Evolutionary conservation across 495 filamentous ascomycete species (phyloP), one percentile per base, ranked within the genome.

Genomic region (Podospora fimiseda): DNA sequence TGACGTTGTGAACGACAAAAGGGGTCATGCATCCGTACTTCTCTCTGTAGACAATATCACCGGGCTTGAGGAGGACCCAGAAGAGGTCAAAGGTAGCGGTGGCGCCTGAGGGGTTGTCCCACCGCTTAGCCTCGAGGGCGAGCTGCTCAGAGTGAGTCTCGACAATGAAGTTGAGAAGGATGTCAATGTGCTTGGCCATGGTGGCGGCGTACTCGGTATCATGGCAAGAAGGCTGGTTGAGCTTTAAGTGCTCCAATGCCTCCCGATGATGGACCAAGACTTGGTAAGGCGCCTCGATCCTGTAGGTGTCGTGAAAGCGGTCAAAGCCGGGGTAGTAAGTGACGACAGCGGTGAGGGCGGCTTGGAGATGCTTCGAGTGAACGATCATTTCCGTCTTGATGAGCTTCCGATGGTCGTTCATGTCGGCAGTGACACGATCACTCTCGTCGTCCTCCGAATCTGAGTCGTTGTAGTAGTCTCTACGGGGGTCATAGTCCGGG

Each of bases 271-370:
- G 68, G 7, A 67, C 48, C 9, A 75, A 58, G 5, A 72, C 63
- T 13, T 57, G 54, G 51, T 70, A 74, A 3, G 70, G 72, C 4
- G 64, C 64, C 3, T 50, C 46, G 43, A 74, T 57, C 30, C 48
- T 48, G 21, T 64, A 59, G 15, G 38, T 59, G 6, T 68, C 64
- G 14, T 48, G 61, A 2, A 56, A 46, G 44, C 65, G 56, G 9
- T 52, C 58, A 19, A 56, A 56, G 15, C 24, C 51, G 20, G 43
- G 43, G 49, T 70, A 72, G 51, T 73, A 74, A 13, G 48, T 56
- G 0, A 70, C 58, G 11, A 73, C 61, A n/a, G 72, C 68, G 15
- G 54, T 57, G 8, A 74, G 57, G 0, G 72, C 72, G 21, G 70
- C 65, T 38, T 62, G 60, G 23, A 72, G 61, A 30, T 72, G 55